Percentiles rank a stretch among this genome's conserved stretches.
phyloP scores from a whole-genome alignment of 164 flowering plant genomes.

The Vitis rotundifolia region DNA sequence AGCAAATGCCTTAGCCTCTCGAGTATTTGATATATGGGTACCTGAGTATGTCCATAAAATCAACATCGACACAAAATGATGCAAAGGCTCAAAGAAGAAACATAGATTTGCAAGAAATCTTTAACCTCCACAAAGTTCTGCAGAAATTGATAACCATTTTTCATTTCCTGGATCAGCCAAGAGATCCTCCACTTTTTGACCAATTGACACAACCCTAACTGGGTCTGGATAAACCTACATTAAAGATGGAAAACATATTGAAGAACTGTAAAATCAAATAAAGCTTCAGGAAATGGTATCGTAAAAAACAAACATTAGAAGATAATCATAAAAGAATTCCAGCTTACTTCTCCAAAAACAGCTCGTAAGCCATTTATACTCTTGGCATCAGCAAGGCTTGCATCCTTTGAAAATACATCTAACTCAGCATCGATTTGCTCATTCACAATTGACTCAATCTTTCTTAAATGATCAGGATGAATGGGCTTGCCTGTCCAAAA shows the following conservation, averaged over 20 bases:
- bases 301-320: neutral
- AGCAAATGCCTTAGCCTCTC: conserved; percentile 93
- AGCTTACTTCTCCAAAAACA: conserved; percentile 97
- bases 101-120: neutral
- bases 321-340: too few relatives aligned
- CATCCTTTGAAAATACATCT: conserved; percentile 76
- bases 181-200: conserved; percentile 81
- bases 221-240: conserved; percentile 97
- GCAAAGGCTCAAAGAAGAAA: neutral
- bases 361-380: conserved; percentile 87
- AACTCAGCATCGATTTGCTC: conserved; percentile 79
- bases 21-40: conserved; percentile 91
- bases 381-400: conserved; percentile 78
- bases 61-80: conserved; percentile 2
- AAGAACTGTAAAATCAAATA: too few relatives aligned
- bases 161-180: conserved; percentile 77
- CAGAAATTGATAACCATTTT: conserved; percentile 76
- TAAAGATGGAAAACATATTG: neutral
- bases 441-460: conserved; percentile 83
- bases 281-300: too few relatives aligned
- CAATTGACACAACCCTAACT: conserved; percentile 92
- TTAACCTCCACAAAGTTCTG: conserved; percentile 96
- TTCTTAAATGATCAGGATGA: conserved; percentile 65
- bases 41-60: conserved; percentile 43
- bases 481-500: conserved; percentile 74